phyloP scores from a whole-genome alignment of 75 land plant genomes.

The Pseudotsuga menziesii region DNA sequence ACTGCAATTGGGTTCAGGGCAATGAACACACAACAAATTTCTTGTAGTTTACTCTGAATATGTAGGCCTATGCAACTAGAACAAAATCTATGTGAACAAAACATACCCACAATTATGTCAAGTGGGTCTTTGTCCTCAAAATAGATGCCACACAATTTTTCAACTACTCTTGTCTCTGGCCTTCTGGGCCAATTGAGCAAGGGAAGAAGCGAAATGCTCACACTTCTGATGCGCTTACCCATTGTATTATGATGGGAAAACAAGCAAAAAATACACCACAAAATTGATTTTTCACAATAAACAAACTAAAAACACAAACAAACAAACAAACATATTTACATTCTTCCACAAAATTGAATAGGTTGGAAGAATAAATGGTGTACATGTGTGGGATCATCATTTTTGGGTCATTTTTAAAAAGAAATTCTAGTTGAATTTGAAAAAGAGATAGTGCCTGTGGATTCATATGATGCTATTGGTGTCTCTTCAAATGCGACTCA shows the following conservation, averaged over 20 bases:
- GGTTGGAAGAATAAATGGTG: background rate
- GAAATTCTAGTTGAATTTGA: background rate
- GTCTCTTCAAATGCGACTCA: background rate
- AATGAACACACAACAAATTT: conserved; percentile 20
- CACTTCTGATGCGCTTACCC: background rate
- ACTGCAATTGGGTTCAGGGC: conserved; percentile 37
- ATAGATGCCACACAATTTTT: conserved; percentile 35
- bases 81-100: conserved; percentile 50
- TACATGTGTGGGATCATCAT: background rate
- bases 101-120: conserved; percentile 6
- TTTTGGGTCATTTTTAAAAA: background rate
- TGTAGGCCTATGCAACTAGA: conserved; percentile 23
- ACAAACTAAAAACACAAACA: background rate
- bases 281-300: background rate
- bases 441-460: background rate
- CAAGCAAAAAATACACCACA: background rate
- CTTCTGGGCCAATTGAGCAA: conserved; percentile 1
- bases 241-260: background rate
- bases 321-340: background rate
- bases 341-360: background rate
- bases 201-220: background rate
- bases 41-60: conserved; percentile 28
- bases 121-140: conserved; percentile 10
- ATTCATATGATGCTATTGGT: background rate
- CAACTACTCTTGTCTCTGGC: background rate